Evolutionary conservation across 192 early-diverging fungal genomes (phyloP).

Genomic region (Dissophora globulifera): DNA sequence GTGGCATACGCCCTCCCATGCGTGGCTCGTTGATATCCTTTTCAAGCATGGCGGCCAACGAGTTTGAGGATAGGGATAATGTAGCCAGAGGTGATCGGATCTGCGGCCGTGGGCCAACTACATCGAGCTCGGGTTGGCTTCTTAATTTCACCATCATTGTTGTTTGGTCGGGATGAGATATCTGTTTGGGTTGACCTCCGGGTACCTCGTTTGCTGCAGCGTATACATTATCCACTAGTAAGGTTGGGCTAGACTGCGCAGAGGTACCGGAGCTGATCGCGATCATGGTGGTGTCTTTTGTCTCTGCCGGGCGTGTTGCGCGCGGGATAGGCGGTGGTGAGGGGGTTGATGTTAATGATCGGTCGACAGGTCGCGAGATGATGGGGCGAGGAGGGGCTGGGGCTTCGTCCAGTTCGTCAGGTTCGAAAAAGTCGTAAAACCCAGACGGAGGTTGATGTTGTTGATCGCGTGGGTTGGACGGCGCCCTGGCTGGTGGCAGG

Average conservation of each 20-base stretch:
- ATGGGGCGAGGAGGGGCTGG: neutral
- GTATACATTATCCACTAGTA: too few species aligned
- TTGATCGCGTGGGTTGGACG: neutral
- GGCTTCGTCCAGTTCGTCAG: neutral
- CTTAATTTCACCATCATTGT: too few species aligned
- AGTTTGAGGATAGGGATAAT: slow-evolving; percentile 16
- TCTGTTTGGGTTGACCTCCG: too few species aligned
- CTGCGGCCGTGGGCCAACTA: too few species aligned
- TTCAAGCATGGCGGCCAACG: too few species aligned
- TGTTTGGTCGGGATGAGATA: too few species aligned
- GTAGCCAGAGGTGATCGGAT: slow-evolving; percentile 9
- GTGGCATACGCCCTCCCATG: slow-evolving; percentile 19
- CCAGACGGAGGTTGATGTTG: neutral
- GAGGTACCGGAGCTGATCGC: too few species aligned
- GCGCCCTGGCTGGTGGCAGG: neutral
- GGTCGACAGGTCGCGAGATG: neutral
- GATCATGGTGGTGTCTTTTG: slow-evolving; percentile 22
- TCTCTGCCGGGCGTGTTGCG: slow-evolving; percentile 17
- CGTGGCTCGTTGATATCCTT: slow-evolving; percentile 13
- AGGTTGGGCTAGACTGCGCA: too few species aligned
- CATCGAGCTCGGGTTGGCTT: too few species aligned
- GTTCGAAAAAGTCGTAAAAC: slow-evolving; percentile 15
- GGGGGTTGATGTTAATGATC: neutral
- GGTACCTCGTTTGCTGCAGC: too few species aligned
- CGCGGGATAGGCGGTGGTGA: slow-evolving; percentile 7